Conservation (phyloP, 2,329 filamentous ascomycete species). For the Pseudocercospora pini-densiflorae region DNA sequence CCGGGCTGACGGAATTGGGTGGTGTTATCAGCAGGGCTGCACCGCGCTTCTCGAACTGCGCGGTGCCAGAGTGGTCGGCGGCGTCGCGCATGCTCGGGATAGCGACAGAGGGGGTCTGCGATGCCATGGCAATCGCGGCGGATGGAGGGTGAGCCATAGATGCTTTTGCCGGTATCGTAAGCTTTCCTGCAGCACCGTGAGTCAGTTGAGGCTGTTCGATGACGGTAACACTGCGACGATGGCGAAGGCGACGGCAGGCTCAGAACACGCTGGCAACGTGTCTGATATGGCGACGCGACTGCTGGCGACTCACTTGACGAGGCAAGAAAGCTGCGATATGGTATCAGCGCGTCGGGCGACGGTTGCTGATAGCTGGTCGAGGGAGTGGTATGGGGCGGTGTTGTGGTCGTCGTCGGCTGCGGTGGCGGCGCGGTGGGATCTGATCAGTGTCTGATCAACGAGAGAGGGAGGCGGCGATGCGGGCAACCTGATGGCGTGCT, state of each 20-base stretch:
- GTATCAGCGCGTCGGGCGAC: constrained; percentile 24
- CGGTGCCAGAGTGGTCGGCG: constrained; percentile 33
- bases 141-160: constrained; percentile 40
- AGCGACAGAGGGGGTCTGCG: constrained; percentile 36
- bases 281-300: constrained; percentile 27
- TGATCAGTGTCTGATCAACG: constrained; percentile 6
- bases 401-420: constrained; percentile 17
- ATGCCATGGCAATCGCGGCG: constrained; percentile 41
- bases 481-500: background rate
- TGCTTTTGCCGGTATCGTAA: constrained; percentile 27
- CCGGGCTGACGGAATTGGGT: constrained; percentile 92
- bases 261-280: constrained; percentile 6
- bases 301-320: constrained; percentile 38
- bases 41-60: constrained; percentile 36
- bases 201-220: constrained; percentile 31
- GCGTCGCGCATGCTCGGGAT: constrained; percentile 35
- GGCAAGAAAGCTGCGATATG: constrained; percentile 38
- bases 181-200: constrained; percentile 42
- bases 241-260: constrained; percentile 16
- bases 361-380: constrained; percentile 21
- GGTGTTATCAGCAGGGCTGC: constrained; percentile 75
- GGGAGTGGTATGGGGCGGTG: constrained; percentile 2
- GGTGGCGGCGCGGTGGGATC: constrained; percentile 2
- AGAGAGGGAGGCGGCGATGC: background rate
- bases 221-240: constrained; percentile 13